Conservation (phyloP, 202 grass and related monocot genomes). For the Musa balbisiana region DNA sequence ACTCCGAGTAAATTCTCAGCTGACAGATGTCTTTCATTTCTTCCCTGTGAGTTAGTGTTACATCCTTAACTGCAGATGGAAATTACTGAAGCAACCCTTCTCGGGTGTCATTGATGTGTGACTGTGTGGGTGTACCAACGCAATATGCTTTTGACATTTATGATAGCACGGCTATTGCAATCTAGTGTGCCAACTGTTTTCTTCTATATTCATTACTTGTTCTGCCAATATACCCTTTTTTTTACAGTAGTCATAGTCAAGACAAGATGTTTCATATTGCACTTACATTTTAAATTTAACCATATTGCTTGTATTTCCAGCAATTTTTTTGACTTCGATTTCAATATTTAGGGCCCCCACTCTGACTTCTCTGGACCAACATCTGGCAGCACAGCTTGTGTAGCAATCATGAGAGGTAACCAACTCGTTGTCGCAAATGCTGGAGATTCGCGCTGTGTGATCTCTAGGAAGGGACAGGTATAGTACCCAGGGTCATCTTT, state of each 20-base stretch:
- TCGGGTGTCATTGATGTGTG: too few species aligned
- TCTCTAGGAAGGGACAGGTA: constrained; percentile 84
- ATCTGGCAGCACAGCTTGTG: constrained; percentile 81
- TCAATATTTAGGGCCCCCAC: constrained; percentile 66
- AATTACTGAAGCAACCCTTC: too few species aligned
- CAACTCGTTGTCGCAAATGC: constrained; percentile 85
- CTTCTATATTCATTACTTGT: too few species aligned
- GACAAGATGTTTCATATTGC: neutral
- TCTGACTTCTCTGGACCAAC: constrained; percentile 73
- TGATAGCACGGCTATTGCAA: too few species aligned
- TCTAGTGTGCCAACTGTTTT: too few species aligned
- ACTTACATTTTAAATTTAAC: neutral
- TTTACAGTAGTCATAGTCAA: neutral
- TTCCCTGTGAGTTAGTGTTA: too few species aligned
- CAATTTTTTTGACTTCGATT: neutral
- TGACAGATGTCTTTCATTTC: too few species aligned
- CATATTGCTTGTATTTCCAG: neutral
- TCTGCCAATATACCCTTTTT: too few species aligned
- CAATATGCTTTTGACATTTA: too few species aligned
- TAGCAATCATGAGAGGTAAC: constrained; percentile 67
- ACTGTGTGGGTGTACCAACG: too few species aligned
- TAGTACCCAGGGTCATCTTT: constrained; percentile 18
- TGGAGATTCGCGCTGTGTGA: constrained; percentile 97
- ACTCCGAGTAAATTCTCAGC: too few species aligned
- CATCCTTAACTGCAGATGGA: too few species aligned